Conservation (phyloP, 768 basidiomycete species). For the Boletellus ananiceps region DNA sequence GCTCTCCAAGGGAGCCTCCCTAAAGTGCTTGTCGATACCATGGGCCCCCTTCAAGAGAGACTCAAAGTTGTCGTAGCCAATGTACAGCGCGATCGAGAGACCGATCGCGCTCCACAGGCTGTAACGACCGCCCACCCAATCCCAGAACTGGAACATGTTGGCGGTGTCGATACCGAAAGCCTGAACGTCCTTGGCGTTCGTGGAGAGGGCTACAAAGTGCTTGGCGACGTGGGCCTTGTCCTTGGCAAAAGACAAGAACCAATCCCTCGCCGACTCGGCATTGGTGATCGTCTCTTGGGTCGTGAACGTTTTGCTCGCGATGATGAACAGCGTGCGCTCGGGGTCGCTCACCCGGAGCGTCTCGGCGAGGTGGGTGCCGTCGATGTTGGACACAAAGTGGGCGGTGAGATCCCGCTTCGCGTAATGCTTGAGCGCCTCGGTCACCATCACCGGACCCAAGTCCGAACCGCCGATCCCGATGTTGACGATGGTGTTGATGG, state of each 20-base stretch:
- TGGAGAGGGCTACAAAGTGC: conserved; percentile 97
- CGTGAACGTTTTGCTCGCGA: conserved; percentile 99
- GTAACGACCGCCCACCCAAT: conserved; percentile 99
- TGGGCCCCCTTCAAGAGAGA: conserved; percentile 87
- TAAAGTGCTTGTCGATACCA: conserved; percentile 98
- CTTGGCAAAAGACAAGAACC: conserved; percentile 84
- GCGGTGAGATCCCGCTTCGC: conserved; percentile 81
- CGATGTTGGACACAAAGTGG: conserved; percentile 96
- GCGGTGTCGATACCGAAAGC: conserved; percentile 84
- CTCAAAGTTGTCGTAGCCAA: conserved; percentile 94
- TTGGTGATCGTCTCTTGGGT: conserved; percentile 99
- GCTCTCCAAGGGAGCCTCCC: conserved; percentile 75
- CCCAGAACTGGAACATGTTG: conserved; percentile 99
- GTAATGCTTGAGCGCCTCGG: conserved; percentile 93
- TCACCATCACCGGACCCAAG: conserved; percentile 98
- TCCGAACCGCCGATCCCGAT: conserved; percentile 99
- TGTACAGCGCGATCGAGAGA: conserved; percentile 85
- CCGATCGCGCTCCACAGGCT: conserved; percentile 98
- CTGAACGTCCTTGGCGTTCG: conserved; percentile 91
- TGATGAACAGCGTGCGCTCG: conserved; percentile 93
- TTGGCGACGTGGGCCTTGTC: conserved; percentile 94
- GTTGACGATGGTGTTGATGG: conserved; percentile 93
- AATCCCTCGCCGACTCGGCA: conserved; percentile 86
- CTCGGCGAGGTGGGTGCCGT: conserved; percentile 96
- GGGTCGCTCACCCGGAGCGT: conserved; percentile 75